A percentile compares a stretch with the other conserved stretches of the same genome.
phyloP scores from a whole-genome alignment of 164 flowering plant genomes.

The Vitis rotundifolia region DNA sequence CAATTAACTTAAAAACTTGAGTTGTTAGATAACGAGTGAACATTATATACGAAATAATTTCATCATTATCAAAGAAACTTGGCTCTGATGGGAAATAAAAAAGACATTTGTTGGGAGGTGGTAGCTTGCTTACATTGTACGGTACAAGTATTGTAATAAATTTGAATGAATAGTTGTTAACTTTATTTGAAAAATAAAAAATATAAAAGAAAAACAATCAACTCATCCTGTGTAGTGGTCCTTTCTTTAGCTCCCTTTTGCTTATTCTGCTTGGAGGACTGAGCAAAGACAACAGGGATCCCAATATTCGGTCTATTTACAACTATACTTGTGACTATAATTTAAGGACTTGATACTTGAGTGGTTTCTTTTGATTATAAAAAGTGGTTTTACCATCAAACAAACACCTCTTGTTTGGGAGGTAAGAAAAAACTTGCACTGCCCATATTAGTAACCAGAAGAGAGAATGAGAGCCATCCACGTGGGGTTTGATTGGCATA shows the following conservation, averaged over 20 bases:
- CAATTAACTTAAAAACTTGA: too few species aligned
- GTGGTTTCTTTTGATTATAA: neutral
- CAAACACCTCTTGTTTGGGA: neutral
- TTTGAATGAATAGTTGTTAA: neutral
- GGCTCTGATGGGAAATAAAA: neutral
- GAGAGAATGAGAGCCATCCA: neutral
- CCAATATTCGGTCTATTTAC: neutral
- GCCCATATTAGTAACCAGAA: neutral
- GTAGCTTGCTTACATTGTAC: too few species aligned
- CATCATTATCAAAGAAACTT: neutral
- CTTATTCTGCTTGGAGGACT: constrained; percentile 1
- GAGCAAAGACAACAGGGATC: neutral
- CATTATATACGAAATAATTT: neutral
- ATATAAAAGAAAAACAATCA: neutral
- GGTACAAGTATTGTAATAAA: neutral
- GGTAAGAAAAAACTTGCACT: neutral
- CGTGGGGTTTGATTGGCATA: neutral
- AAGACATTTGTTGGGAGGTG: too few species aligned
- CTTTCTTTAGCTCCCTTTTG: neutral
- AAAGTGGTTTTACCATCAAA: neutral
- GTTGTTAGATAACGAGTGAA: too few species aligned
- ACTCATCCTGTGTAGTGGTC: neutral
- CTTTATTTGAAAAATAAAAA: neutral
- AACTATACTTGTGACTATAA: neutral
- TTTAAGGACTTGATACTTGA: neutral